Base-by-base conservation (phyloP, 176 grass and related monocot species). In the Phragmites australis region DNA sequence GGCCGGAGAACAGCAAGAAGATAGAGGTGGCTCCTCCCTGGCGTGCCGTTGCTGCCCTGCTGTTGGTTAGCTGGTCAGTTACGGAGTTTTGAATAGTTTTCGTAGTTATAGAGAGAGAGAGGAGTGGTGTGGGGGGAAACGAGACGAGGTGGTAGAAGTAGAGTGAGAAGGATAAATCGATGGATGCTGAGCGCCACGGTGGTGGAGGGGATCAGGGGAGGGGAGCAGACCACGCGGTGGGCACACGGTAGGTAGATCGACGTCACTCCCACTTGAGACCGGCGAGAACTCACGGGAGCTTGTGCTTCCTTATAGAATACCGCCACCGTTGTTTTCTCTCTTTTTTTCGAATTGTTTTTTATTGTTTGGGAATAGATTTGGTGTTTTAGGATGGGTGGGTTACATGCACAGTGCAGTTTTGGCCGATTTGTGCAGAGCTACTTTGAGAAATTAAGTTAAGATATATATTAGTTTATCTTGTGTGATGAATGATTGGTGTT, bases 131-230 rank as follows among this genome's bases (percentile, higher is more conserved):
- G 18, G 63, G 45, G 70, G 21, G 71, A 32, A 64, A 23, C 49
- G 57, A 43, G 75, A 44, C 32, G 88, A 76, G 48, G 65, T 14
- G 43, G 80, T 50, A 75, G 77, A 78, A 76, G 76, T 76, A 80
- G 74, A 56, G 65, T 31, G 64, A 6, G 22, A 1, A 3, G 68
- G 23, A 19, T 52, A 12, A 50, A 5, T n/a, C n/a, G 34, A 37
- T 37, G 34, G 34, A 37, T 37, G 34, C 34, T 37, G 2, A 5
- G 34, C 34, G 34, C 34, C 34, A 37, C 5, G 34, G 34, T 37
- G 34, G 34, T 37, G 34, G 34, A 37, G 34, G 34, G 34, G 34
- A 37, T n/a, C 6, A n/a, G n/a, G 31, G 43, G 65, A 53, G 61
- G 18, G 23, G 61, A 30, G 72, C 40, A 42, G 69, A 81, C 50